Conservation (phyloP, 768 basidiomycete species). For the Lactarius psammicola region DNA sequence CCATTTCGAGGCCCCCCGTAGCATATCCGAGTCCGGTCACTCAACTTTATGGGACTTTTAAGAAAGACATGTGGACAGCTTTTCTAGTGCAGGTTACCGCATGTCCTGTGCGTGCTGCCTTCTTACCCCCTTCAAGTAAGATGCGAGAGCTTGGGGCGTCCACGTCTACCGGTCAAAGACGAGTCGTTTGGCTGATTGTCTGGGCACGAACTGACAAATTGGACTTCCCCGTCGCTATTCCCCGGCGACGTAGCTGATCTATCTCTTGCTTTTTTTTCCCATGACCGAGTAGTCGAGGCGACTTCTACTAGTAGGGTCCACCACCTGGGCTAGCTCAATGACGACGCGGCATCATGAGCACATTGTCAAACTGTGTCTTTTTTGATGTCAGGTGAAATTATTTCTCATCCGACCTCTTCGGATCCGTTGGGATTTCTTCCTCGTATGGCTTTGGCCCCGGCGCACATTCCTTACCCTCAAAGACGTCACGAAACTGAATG, state of each 20-base stretch:
- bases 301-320: not conserved
- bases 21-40: not conserved
- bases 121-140: not conserved
- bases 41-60: not conserved
- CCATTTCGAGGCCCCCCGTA: constrained; percentile 1
- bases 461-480: constrained; percentile 4
- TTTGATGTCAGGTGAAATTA: constrained; percentile 13
- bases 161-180: constrained; percentile 4
- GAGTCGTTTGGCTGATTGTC: not conserved
- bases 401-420: constrained; percentile 18
- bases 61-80: not conserved
- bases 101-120: constrained; percentile 24
- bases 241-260: constrained; percentile 10
- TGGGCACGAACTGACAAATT: constrained; percentile 19
- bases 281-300: not conserved
- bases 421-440: constrained; percentile 7
- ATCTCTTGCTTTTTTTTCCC: constrained; percentile 3
- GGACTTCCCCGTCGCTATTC: constrained; percentile 4
- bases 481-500: constrained; percentile 10
- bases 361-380: constrained; percentile 4
- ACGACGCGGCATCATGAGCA: not conserved
- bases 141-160: constrained; percentile 4
- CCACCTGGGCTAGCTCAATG: not conserved
- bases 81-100: constrained; percentile 14
- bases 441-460: not conserved